A percentile compares a stretch with the other conserved stretches of the same genome.
These are phyloP conservation scores for Phytophthora podocarpi DNA, from an alignment of 352 stramenopile species.

Conservation along the genomic window DNA sequence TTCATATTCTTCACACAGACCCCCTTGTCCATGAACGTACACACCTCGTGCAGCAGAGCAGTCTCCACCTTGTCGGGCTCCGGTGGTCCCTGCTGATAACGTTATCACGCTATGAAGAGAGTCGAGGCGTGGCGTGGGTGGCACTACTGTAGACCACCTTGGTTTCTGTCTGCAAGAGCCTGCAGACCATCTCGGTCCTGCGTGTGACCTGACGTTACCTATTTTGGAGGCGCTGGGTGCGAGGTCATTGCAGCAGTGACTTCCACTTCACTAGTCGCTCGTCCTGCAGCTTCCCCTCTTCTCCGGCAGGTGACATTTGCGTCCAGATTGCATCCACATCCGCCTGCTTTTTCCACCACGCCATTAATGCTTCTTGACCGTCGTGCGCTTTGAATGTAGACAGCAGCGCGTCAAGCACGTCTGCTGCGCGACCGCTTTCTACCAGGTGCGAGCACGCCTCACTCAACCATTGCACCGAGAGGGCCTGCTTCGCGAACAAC, in stretches of 20 bases:
- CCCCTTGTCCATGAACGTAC: slow-evolving; percentile 10
- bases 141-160: too few species aligned
- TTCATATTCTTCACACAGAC: slow-evolving; percentile 34
- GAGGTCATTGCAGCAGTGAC: slow-evolving; percentile 27
- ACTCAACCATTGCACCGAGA: slow-evolving; percentile 60
- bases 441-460: slow-evolving; percentile 50
- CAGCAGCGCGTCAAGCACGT: slow-evolving; percentile 59
- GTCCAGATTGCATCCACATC: slow-evolving; percentile 39
- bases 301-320: slow-evolving; percentile 20
- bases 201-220: background rate
- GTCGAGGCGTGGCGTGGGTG: too few species aligned
- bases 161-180: background rate
- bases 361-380: slow-evolving; percentile 41
- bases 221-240: background rate
- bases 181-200: background rate
- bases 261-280: slow-evolving; percentile 41
- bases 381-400: slow-evolving; percentile 31
- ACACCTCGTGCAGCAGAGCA: background rate
- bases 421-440: slow-evolving; percentile 45
- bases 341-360: slow-evolving; percentile 61
- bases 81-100: background rate
- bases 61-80: too few species aligned
- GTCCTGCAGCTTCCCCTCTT: slow-evolving; percentile 23
- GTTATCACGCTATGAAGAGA: too few species aligned
- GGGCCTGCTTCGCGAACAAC: slow-evolving; percentile 58